Evolutionary conservation across 148 eudicot species (phyloP).

Genomic region (Polygonum maritimum): DNA sequence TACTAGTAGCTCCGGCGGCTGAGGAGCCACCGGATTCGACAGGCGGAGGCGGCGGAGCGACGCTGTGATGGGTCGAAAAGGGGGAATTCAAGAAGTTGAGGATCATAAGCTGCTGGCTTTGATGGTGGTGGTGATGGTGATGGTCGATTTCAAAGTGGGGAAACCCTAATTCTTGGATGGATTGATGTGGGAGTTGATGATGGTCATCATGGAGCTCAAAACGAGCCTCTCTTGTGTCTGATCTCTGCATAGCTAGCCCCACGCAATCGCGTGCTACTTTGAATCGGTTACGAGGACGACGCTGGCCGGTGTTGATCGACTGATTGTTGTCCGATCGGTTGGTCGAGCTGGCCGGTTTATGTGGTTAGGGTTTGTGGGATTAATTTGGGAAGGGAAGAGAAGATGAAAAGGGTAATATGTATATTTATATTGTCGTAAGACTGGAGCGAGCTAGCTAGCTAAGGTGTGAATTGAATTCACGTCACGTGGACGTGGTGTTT

Average conservation of each 20-base stretch:
- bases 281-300: no score
- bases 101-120: slow-evolving; percentile 1
- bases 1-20: neutral
- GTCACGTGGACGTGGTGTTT: no score
- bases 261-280: no score
- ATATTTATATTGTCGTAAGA: neutral
- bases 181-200: neutral
- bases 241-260: neutral
- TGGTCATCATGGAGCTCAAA: neutral
- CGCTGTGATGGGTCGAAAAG: neutral
- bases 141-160: neutral
- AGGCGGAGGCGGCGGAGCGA: neutral
- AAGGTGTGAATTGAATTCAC: no score
- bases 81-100: neutral
- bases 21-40: neutral
- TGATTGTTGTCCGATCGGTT: no score
- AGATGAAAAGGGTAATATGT: neutral
- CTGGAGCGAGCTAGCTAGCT: neutral
- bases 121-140: neutral
- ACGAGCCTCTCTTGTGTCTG: neutral
- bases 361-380: neutral
- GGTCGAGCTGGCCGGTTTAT: no score
- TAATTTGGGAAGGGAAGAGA: neutral
- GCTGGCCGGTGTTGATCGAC: no score
- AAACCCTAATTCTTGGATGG: slow-evolving; percentile 8